phyloP scores from a whole-genome alignment of 228 moss, liverwort and hornwort species.

The Sphagnum fallax region DNA sequence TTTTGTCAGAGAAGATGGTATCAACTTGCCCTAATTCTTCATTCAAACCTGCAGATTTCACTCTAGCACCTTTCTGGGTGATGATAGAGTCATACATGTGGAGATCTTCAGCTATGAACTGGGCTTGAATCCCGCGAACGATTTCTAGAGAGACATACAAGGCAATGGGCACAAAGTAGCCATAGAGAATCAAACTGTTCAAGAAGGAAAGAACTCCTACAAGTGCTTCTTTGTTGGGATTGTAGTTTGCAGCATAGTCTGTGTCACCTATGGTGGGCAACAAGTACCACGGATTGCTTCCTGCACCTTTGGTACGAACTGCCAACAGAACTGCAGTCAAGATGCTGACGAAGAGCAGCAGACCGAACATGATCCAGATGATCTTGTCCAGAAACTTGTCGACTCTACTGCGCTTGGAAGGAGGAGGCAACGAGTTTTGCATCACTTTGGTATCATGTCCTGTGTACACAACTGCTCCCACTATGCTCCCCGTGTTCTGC shows the following conservation, averaged over 20 bases:
- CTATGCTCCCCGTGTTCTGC: conserved; percentile 66
- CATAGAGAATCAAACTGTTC: conserved; percentile 66
- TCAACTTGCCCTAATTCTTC: conserved; percentile 97
- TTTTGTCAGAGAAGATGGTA: conserved; percentile 98
- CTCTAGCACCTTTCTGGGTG: conserved; percentile 51
- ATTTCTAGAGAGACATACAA: conserved; percentile 83
- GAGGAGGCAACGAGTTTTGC: conserved; percentile 77
- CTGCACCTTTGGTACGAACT: conserved; percentile 35
- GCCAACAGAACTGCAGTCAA: conserved; percentile 47
- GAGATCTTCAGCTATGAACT: conserved; percentile 47
- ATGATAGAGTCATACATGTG: conserved; percentile 49
- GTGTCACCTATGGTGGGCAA: conserved; percentile 33
- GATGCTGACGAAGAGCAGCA: conserved; percentile 49
- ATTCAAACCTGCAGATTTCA: conserved; percentile 76
- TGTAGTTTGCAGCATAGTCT: conserved; percentile 23
- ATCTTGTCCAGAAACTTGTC: conserved; percentile 63
- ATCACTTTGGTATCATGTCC: conserved; percentile 91
- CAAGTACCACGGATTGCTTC: conserved; percentile 64
- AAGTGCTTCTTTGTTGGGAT: conserved; percentile 41
- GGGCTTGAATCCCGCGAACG: conserved; percentile 68
- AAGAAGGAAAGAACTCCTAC: conserved; percentile 62
- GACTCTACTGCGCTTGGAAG: conserved; percentile 89
- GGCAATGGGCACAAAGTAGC: conserved; percentile 86
- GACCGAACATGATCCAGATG: conserved; percentile 70
- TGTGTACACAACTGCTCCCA: conserved; percentile 81